Conservation (phyloP, 495 filamentous ascomycete species). For the Apiosordaria backusii region DNA sequence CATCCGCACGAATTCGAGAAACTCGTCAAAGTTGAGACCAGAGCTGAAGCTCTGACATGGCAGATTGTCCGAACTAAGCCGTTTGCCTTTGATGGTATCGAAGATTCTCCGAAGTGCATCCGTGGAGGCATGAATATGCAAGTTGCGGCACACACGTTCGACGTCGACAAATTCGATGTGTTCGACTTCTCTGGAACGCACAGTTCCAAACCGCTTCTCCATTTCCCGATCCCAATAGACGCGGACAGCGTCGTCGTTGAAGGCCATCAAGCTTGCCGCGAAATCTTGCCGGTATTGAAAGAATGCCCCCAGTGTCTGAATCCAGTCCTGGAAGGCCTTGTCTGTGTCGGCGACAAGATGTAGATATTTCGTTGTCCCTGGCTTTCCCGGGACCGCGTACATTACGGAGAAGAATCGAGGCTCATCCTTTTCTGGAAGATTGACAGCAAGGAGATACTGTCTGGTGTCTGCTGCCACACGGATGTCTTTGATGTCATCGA, state of each 20-base stretch:
- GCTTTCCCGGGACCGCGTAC: constrained; percentile 68
- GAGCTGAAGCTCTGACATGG: constrained; percentile 43
- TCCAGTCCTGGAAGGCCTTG: constrained; percentile 71
- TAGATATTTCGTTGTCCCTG: constrained; percentile 62
- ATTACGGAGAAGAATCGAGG: constrained; percentile 83
- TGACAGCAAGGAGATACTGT: constrained; percentile 83
- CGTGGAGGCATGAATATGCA: constrained; percentile 84
- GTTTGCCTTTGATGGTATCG: constrained; percentile 59
- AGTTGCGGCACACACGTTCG: constrained; percentile 73
- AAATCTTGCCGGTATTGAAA: constrained; percentile 79
- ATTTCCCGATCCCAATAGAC: constrained; percentile 87
- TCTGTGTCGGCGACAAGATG: constrained; percentile 77
- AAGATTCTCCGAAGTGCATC: constrained; percentile 74
- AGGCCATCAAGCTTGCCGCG: constrained; percentile 78
- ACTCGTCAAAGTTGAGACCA: constrained; percentile 69
- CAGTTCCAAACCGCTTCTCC: constrained; percentile 58
- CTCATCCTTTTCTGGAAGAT: constrained; percentile 59
- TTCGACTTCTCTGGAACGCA: constrained; percentile 58
- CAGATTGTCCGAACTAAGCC: constrained; percentile 15
- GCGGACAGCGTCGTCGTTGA: constrained; percentile 73
- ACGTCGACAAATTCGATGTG: constrained; percentile 71
- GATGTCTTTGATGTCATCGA: constrained; percentile 92
- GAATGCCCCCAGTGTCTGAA: constrained; percentile 71
- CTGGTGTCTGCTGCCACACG: constrained; percentile 78
- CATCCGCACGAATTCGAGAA: constrained; percentile 72